Evolutionary conservation across 805 yeast genomes (phyloP), one percentile per base, ranked within the genome.

Genomic region (Saccharomyces paradoxus): DNA sequence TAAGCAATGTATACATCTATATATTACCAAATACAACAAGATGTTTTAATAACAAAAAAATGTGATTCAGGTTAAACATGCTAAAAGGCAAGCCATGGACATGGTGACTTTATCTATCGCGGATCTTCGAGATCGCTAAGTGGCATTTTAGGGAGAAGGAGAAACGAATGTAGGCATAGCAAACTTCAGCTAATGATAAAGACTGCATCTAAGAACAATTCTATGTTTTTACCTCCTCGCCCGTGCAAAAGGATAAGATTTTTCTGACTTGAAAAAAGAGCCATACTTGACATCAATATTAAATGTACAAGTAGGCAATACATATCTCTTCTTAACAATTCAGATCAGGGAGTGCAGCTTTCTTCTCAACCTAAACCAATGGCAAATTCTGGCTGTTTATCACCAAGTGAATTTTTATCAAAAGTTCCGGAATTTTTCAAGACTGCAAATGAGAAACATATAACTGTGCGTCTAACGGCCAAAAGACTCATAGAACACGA

Each of bases 401-500:
- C 49, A 3, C 53, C 58, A 17, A 57, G 57, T 46, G 66, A 60
- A 5, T 69, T 69, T 52, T 52, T 69, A 27, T 46, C 31, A 24
- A 63, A 59, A 27, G 64, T 63, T 2, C 53, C 63, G 10, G 61
- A 59, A 41, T 62, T 58, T 48, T 64, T 69, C 53, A 56, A 59
- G 47, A 50, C 53, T 37, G 69, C 71, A 8, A 65, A 67, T 52
- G 63, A 59, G 30, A 59, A 62, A 48, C 56, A 63, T 26, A 58
- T 60, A 29, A 54, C 69, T 7, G 69, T 68, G 3, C 67, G 62
- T 52, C 50, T 69, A 21, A 61, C 65, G 1, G 55, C 62, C 21
- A 69, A 69, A 46, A 62, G 72, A 52, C 53, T 67, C 32, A 62
- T 69, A n/a, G 57, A 55, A n/a, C 56, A 47, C 10, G 68, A 69